phyloP scores from a whole-genome alignment of 2,329 filamentous ascomycete genomes.

The Colletotrichum limetticola region DNA sequence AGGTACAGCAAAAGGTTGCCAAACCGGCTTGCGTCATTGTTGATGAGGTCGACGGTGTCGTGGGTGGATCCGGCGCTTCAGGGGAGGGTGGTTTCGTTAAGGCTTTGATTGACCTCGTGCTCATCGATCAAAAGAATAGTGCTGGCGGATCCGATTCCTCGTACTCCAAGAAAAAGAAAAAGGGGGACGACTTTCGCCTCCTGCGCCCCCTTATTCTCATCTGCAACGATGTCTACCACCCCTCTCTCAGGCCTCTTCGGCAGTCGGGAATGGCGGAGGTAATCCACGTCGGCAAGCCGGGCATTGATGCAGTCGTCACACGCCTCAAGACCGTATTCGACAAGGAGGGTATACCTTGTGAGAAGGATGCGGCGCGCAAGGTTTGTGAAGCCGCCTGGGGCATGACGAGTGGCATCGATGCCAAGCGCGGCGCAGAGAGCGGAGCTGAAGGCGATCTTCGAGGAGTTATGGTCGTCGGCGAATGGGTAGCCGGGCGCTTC shows the following conservation, averaged over 20 bases:
- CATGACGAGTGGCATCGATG: slow-evolving; percentile 77
- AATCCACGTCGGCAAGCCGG: slow-evolving; percentile 89
- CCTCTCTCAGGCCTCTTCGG: slow-evolving; percentile 86
- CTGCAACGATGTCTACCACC: slow-evolving; percentile 97
- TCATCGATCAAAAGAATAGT: slow-evolving; percentile 84
- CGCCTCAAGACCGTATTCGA: slow-evolving; percentile 87
- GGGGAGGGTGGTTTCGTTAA: slow-evolving; percentile 96
- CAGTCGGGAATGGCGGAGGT: slow-evolving; percentile 88
- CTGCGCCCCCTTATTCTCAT: slow-evolving; percentile 91
- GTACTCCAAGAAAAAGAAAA: slow-evolving; percentile 67
- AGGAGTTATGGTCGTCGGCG: slow-evolving; percentile 85
- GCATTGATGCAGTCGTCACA: slow-evolving; percentile 84
- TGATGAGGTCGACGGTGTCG: slow-evolving; percentile 96
- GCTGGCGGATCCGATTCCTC: slow-evolving; percentile 42
- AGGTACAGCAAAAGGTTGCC: slow-evolving; percentile 73
- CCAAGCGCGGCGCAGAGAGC: slow-evolving; percentile 73
- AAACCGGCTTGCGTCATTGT: slow-evolving; percentile 93
- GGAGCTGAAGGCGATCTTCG: slow-evolving; percentile 80
- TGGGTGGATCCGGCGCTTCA: slow-evolving; percentile 78
- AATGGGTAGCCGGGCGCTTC: slow-evolving; percentile 84
- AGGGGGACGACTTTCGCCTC: slow-evolving; percentile 87
- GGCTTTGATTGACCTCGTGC: slow-evolving; percentile 89
- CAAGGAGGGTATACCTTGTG: slow-evolving; percentile 88
- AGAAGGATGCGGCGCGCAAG: slow-evolving; percentile 88
- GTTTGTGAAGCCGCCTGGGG: slow-evolving; percentile 88